A percentile compares a stretch with the other conserved stretches of the same genome.
Evolutionary conservation across 345 rosid genomes (phyloP).

Genomic region (Carallia pectinifolia): DNA sequence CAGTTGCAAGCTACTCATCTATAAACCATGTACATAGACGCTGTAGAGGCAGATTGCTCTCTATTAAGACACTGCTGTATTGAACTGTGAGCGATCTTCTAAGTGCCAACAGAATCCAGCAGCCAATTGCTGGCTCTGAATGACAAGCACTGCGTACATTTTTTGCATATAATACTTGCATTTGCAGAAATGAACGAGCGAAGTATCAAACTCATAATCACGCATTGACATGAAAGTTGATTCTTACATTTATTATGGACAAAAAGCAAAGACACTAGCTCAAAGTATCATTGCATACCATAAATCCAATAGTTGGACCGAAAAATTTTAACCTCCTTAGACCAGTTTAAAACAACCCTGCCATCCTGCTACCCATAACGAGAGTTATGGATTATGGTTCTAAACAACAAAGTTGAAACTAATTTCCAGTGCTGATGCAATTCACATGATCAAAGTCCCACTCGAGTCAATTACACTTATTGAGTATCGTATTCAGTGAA

Average conservation of each 20-base stretch:
- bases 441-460: background rate
- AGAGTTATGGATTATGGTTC: background rate
- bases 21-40: background rate
- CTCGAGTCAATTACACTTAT: background rate
- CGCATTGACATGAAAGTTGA: background rate
- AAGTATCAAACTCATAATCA: background rate
- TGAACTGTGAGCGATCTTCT: background rate
- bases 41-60: background rate
- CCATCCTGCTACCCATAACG: background rate
- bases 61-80: background rate
- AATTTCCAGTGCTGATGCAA: background rate
- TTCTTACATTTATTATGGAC: background rate
- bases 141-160: too few species aligned
- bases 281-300: background rate
- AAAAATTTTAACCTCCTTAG: background rate
- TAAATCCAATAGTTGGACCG: background rate
- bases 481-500: constrained; percentile 14
- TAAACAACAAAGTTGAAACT: background rate
- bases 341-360: background rate
- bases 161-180: too few species aligned
- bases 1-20: background rate
- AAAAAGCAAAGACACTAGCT: background rate
- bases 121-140: too few species aligned
- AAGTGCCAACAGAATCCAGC: too few species aligned
- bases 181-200: background rate